A percentile compares a stretch with the other conserved stretches of the same genome.
Evolutionary conservation across 345 rosid genomes (phyloP).

Genomic region (Ceriops decandra): DNA sequence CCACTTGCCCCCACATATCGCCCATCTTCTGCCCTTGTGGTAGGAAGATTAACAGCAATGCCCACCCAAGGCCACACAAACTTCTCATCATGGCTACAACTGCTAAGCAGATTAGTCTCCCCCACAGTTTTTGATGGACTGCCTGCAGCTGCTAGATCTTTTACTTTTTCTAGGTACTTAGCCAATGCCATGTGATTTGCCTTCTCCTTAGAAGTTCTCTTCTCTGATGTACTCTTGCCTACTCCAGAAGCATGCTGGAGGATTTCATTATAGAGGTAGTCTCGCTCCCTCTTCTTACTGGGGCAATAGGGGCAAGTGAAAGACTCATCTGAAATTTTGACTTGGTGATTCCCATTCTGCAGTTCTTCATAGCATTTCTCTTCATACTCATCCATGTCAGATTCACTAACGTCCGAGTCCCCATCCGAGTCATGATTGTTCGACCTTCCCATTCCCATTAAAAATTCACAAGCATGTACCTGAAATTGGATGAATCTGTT

Average conservation of each 20-base stretch:
- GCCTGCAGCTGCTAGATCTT: constrained; percentile 34
- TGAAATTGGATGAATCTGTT: not conserved
- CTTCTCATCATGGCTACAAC: constrained; percentile 58
- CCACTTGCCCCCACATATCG: constrained; percentile 76
- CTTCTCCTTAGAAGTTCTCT: constrained; percentile 67
- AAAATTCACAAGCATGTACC: constrained; percentile 1
- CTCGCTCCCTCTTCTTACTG: constrained; percentile 56
- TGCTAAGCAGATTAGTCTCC: constrained; percentile 28
- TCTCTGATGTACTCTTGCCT: constrained; percentile 67
- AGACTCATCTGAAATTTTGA: constrained; percentile 50
- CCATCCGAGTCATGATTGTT: constrained; percentile 19
- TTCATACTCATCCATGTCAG: constrained; percentile 47
- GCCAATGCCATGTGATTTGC: constrained; percentile 80
- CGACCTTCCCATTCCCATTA: constrained; percentile 13
- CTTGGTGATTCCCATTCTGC: constrained; percentile 60
- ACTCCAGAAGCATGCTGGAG: constrained; percentile 98
- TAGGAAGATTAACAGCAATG: constrained; percentile 76
- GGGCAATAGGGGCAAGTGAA: constrained; percentile 82
- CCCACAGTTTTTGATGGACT: constrained; percentile 23
- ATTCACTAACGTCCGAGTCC: constrained; percentile 43
- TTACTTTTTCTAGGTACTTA: constrained; percentile 64
- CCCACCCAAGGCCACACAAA: constrained; percentile 90
- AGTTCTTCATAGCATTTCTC: constrained; percentile 58
- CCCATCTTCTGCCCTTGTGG: constrained; percentile 57
- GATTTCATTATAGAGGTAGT: constrained; percentile 61